A percentile compares a stretch with the other conserved stretches of the same genome.
Conservation (phyloP, 1,284 basidiomycete species). For the Ganoderma resinaceum region DNA sequence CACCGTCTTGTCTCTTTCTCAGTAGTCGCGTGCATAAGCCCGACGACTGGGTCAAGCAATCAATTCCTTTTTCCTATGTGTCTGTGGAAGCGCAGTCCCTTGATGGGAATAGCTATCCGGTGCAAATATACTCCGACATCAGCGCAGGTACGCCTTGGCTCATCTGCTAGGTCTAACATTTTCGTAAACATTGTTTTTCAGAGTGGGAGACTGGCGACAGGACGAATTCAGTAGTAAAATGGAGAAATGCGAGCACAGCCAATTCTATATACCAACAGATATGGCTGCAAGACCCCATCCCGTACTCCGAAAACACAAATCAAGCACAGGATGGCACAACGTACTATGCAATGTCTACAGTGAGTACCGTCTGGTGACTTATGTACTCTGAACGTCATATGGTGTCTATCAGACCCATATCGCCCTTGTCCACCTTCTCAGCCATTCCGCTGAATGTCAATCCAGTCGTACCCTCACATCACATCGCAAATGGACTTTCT, state of each 20-base stretch:
- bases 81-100: conserved; percentile 38
- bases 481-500: conserved; percentile 28
- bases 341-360: conserved; percentile 32
- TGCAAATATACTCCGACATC: conserved; percentile 46
- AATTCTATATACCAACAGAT: conserved; percentile 29
- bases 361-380: conserved; percentile 7
- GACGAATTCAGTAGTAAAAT: conserved; percentile 19
- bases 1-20: neutral
- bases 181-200: neutral
- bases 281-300: conserved; percentile 23
- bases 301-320: conserved; percentile 23
- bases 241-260: conserved; percentile 21
- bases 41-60: conserved; percentile 42
- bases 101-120: conserved; percentile 40
- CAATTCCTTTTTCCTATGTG: conserved; percentile 44
- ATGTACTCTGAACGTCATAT: too few species aligned
- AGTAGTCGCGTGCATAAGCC: conserved; percentile 28
- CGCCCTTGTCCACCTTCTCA: too few species aligned
- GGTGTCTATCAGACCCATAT: too few species aligned
- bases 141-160: conserved; percentile 33
- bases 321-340: conserved; percentile 34
- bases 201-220: conserved; percentile 33
- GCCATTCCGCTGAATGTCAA: neutral
- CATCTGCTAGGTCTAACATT: neutral
- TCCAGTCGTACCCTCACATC: conserved; percentile 18